Base-by-base conservation (phyloP, 345 rosid genomes). In the Gossypium raimondii region DNA sequence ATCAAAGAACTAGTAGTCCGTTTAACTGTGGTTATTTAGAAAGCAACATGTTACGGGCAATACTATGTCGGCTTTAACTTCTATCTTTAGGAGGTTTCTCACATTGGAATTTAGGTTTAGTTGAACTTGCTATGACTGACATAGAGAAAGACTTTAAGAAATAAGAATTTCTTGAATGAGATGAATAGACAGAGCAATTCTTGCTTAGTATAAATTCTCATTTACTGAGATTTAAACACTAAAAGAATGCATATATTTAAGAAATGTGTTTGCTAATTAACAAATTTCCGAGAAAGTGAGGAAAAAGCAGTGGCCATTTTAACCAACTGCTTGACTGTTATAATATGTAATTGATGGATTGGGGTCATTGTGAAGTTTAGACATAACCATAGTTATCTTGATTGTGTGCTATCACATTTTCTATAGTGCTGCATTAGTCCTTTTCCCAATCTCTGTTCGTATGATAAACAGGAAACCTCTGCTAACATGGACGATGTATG, bases 71-170 rank as follows among this genome's bases (percentile, higher is more conserved):
- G 3, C 20, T 47, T 48, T 25, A 24, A 67, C 38, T 20, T 67
- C n/a, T 24, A 48, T 3, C 56, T 67, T 67, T 48, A 68, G 41
- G 58, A 50, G 57, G 25, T 51, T 70, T 70, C 61, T 34, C 61
- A 53, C 17, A 29, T 16, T 2, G 43, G 25, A 18, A 50, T 25
- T 25, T 14, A 7, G 22, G 16, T 50, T 68, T 45, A 24, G 11
- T 68, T 14, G 8, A 48, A 70, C 2, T 70, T 52, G 60, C 61
- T 52, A 48, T 67, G 22, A 67, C 70, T 67, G 12, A 44, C 34
- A 45, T 67, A 17, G 53, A 67, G 70, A 44, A 44, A 43, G 29
- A 44, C 70, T 66, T 5, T 20, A 66, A 25, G 72, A 48, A 12
- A 16, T 68, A 67, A 18, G 38, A 12, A 67, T 11, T 45, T 67